Conservation (phyloP, 768 basidiomycete genomes). For the Rhizopogon vinicolor region DNA sequence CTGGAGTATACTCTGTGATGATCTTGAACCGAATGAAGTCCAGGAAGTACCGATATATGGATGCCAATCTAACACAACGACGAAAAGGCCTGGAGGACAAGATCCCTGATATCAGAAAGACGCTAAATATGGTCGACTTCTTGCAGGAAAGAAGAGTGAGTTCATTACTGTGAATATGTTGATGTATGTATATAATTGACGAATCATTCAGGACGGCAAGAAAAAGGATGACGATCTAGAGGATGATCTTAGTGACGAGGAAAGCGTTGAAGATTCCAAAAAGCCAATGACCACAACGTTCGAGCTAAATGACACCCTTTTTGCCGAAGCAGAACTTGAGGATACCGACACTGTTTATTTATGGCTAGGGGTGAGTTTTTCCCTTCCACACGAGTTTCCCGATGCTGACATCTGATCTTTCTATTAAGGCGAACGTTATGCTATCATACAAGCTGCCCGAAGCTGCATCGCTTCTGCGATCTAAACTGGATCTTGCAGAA, state of each 20-base stretch:
- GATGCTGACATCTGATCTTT: background rate
- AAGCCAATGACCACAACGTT: constrained; percentile 80
- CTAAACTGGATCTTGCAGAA: constrained; percentile 74
- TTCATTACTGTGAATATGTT: constrained; percentile 1
- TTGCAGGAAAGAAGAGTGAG: constrained; percentile 68
- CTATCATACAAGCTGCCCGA: constrained; percentile 83
- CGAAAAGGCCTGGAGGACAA: constrained; percentile 82
- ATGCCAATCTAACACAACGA: constrained; percentile 75
- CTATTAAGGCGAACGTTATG: constrained; percentile 90
- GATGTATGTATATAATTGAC: background rate
- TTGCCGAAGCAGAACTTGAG: constrained; percentile 84
- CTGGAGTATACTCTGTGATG: constrained; percentile 3
- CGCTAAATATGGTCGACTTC: constrained; percentile 83
- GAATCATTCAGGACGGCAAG: constrained; percentile 52
- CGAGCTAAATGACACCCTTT: constrained; percentile 94
- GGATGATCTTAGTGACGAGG: constrained; percentile 50
- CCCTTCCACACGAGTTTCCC: background rate
- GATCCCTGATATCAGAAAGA: constrained; percentile 94
- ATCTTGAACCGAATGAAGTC: constrained; percentile 23
- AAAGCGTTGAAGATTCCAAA: constrained; percentile 25
- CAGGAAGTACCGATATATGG: constrained; percentile 99
- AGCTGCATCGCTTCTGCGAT: constrained; percentile 68
- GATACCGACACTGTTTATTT: constrained; percentile 87
- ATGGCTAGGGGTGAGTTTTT: constrained; percentile 84
- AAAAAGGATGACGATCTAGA: constrained; percentile 47